phyloP scores from a whole-genome alignment of 106 monocot species.

The Xerophyta viscosa region DNA sequence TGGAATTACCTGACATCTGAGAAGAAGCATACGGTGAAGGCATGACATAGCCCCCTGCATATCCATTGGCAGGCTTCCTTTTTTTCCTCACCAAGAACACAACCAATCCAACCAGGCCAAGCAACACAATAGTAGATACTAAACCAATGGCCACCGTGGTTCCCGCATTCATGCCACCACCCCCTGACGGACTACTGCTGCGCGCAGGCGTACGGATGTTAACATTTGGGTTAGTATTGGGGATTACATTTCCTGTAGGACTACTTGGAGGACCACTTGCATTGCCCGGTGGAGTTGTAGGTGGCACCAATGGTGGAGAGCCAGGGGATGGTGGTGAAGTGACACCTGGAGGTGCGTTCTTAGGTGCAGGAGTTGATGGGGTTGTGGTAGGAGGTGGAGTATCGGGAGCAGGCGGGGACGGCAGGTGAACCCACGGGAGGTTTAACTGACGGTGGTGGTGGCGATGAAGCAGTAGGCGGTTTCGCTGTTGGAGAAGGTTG shows the following conservation, averaged over 20 bases:
- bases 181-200: not conserved
- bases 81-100: constrained; percentile 35
- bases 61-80: constrained; percentile 8
- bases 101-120: constrained; percentile 32
- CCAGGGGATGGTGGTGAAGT: too few relatives aligned
- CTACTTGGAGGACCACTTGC: not conserved
- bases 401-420: not conserved
- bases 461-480: constrained; percentile 2
- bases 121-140: constrained; percentile 25
- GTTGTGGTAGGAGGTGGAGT: constrained; percentile 12
- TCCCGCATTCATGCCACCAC: constrained; percentile 18
- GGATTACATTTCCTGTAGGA: not conserved
- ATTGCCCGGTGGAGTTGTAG: not conserved
- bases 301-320: not conserved
- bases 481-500: constrained; percentile 2
- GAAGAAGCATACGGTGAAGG: constrained; percentile 29
- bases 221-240: not conserved
- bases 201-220: not conserved
- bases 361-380: too few relatives aligned
- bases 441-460: constrained; percentile 1
- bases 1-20: constrained; percentile 27
- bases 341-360: too few relatives aligned
- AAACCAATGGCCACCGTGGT: constrained; percentile 29
- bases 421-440: not conserved
- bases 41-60: constrained; percentile 18